These are phyloP conservation scores for Mitragyna speciosa DNA, from an alignment of 257 asterid genomes.

Conservation along the genomic window DNA sequence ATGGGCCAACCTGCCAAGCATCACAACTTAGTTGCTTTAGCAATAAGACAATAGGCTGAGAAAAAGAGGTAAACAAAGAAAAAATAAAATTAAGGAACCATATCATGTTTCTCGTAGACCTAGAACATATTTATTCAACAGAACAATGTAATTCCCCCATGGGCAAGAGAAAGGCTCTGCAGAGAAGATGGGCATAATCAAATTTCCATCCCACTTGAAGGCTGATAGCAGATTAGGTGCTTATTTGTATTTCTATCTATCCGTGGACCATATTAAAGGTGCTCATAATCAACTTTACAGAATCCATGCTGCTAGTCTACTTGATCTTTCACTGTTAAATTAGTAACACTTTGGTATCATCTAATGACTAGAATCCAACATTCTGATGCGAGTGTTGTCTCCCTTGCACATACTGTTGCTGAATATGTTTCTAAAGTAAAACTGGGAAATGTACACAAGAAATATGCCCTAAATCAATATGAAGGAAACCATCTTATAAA, in stretches of 20 bases:
- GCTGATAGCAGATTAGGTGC: neutral
- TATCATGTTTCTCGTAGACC: neutral
- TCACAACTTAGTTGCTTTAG: neutral
- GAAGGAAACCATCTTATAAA: neutral
- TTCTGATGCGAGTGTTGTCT: neutral
- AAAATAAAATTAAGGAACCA: neutral
- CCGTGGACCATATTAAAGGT: neutral
- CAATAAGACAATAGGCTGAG: neutral
- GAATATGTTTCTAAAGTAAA: neutral
- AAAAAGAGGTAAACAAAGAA: neutral
- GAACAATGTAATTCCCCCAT: neutral
- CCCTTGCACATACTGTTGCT: neutral
- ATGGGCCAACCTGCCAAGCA: conserved; percentile 49
- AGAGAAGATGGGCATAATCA: neutral
- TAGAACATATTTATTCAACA: neutral
- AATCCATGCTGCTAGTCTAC: neutral
- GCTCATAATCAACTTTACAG: neutral
- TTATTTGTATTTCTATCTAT: neutral
- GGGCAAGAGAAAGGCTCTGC: neutral
- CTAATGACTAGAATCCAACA: neutral
- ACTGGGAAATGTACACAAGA: neutral
- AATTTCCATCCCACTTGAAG: neutral
- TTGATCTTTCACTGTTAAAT: neutral
- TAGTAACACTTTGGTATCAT: neutral
- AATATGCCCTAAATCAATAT: neutral